A percentile compares a stretch with the other conserved stretches of the same genome.
These are phyloP conservation scores for Quillaja saponaria DNA, from an alignment of 306 rosid genomes.

Conservation along the genomic window DNA sequence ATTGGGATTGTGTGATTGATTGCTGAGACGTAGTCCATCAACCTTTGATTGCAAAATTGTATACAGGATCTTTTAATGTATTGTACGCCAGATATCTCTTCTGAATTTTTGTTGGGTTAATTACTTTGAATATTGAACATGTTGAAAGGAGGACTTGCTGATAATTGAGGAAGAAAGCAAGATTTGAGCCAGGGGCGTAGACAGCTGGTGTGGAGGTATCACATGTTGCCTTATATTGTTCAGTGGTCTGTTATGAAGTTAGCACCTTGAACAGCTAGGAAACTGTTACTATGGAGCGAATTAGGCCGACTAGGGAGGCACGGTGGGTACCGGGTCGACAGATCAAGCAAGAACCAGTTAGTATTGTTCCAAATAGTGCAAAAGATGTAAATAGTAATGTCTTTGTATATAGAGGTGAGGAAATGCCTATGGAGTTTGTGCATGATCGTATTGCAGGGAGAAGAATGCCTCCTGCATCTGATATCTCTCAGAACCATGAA, in stretches of 20 bases:
- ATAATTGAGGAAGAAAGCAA: slow-evolving; percentile 12
- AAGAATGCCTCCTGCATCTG: slow-evolving; percentile 39
- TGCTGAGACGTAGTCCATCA: background rate
- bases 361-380: slow-evolving; percentile 33
- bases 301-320: slow-evolving; percentile 41
- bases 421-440: slow-evolving; percentile 40
- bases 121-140: slow-evolving; percentile 7
- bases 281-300: slow-evolving; percentile 43
- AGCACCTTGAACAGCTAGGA: slow-evolving; percentile 29
- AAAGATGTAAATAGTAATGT: slow-evolving; percentile 38
- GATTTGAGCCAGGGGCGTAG: slow-evolving; percentile 29
- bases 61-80: slow-evolving; percentile 18
- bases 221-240: slow-evolving; percentile 21
- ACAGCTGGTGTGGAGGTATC: too few species aligned
- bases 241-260: slow-evolving; percentile 27
- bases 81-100: slow-evolving; percentile 3
- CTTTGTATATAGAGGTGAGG: slow-evolving; percentile 37
- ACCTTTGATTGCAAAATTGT: slow-evolving; percentile 11
- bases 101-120: slow-evolving; percentile 19
- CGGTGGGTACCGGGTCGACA: slow-evolving; percentile 39
- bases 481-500: slow-evolving; percentile 29
- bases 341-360: slow-evolving; percentile 32
- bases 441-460: slow-evolving; percentile 41
- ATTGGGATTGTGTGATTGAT: slow-evolving; percentile 2
- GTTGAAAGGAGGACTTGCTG: slow-evolving; percentile 24